Conservation (phyloP, 495 filamentous ascomycete species). For the Penicillium cataractarum region DNA sequence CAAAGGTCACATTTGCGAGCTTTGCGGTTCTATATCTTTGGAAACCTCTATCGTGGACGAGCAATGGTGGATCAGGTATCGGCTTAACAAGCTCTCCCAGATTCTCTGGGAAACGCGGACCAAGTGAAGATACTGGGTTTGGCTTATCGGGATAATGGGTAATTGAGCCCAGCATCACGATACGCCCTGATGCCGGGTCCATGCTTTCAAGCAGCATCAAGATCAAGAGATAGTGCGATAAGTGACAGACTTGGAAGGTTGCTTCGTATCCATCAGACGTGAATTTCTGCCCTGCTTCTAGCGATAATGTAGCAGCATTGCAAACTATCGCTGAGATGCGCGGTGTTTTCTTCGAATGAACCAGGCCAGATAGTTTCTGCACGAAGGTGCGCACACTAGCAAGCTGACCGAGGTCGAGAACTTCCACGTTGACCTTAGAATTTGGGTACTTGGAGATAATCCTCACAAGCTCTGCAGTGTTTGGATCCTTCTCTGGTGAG, state of each 20-base stretch:
- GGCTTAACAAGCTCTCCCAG: conserved; percentile 34
- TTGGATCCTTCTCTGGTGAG: conserved; percentile 39
- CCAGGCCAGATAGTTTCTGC: conserved; percentile 26
- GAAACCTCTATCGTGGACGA: conserved; percentile 45
- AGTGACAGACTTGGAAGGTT: conserved; percentile 48
- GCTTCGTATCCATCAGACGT: conserved; percentile 48
- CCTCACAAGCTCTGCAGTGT: conserved; percentile 44
- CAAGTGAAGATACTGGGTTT: conserved; percentile 40
- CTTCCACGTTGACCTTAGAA: conserved; percentile 38
- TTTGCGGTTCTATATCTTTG: conserved; percentile 50
- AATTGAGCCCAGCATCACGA: conserved; percentile 47
- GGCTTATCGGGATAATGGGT: conserved; percentile 42
- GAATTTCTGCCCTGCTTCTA: conserved; percentile 36
- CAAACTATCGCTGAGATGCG: conserved; percentile 45
- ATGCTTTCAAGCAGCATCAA: conserved; percentile 49
- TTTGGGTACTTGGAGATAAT: conserved; percentile 35
- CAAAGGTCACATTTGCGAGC: conserved; percentile 46
- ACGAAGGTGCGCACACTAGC: conserved; percentile 42
- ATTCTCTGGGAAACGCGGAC: conserved; percentile 23
- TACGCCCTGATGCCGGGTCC: conserved; percentile 33
- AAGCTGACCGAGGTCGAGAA: conserved; percentile 46
- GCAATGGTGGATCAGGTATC: conserved; percentile 15
- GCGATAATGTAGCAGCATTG: conserved; percentile 51
- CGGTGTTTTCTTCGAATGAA: conserved; percentile 37
- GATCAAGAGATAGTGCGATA: conserved; percentile 47